These are phyloP conservation scores for Neopestalotiopsis rosae DNA, from an alignment of 2,329 filamentous ascomycete species.

Conservation along the genomic window DNA sequence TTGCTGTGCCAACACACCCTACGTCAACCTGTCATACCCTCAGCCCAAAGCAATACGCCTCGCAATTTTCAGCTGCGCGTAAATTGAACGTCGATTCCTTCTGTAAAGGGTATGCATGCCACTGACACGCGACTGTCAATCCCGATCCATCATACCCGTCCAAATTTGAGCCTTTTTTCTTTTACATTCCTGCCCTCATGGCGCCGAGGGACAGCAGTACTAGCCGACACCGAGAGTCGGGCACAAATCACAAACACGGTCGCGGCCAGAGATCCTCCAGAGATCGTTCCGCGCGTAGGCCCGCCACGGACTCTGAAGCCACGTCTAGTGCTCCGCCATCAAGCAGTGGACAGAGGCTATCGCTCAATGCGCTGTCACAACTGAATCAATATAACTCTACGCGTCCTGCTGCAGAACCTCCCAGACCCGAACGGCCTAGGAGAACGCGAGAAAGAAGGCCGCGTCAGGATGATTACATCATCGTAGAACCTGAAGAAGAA, in stretches of 20 bases:
- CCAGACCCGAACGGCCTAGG: constrained; percentile 49
- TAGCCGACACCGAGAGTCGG: constrained; percentile 33
- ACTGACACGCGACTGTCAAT: background rate
- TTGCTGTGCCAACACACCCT: constrained; percentile 14
- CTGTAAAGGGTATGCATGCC: constrained; percentile 28
- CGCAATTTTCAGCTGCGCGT: constrained; percentile 7
- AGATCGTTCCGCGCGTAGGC: constrained; percentile 36
- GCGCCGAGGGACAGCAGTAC: constrained; percentile 36
- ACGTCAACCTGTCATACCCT: background rate
- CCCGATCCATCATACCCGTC: background rate
- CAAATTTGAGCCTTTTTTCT: background rate
- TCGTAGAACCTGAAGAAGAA: constrained; percentile 37
- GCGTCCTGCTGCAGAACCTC: constrained; percentile 39
- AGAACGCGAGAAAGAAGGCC: constrained; percentile 40
- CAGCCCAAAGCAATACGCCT: constrained; percentile 7
- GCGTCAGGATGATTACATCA: constrained; percentile 27
- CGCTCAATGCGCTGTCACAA: constrained; percentile 66
- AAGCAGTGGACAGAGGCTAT: constrained; percentile 37
- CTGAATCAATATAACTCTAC: constrained; percentile 65
- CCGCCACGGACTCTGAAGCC: constrained; percentile 40
- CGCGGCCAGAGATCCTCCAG: constrained; percentile 41
- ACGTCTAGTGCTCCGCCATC: constrained; percentile 32
- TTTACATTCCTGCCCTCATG: constrained; percentile 30
- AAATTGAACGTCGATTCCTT: constrained; percentile 27
- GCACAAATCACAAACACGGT: constrained; percentile 38